phyloP scores from a whole-genome alignment of 192 early-diverging fungal genomes.

The Podila epicladia region DNA sequence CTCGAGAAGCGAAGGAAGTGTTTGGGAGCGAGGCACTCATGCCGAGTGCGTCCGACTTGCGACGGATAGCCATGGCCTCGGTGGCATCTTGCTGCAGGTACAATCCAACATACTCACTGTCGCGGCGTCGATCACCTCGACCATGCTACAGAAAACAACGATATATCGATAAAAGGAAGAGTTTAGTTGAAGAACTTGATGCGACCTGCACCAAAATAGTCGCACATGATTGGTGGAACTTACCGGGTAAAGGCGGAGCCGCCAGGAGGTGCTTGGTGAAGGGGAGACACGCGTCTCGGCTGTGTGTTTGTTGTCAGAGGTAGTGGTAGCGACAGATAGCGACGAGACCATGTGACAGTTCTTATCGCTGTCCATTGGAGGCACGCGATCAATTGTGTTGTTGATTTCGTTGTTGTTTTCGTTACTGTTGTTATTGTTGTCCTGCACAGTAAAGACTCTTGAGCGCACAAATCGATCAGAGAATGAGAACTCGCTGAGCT shows the following conservation, averaged over 20 bases:
- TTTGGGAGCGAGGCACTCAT: conserved; percentile 22
- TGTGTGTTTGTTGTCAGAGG: neutral
- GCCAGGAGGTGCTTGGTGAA: conserved; percentile 18
- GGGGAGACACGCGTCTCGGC: neutral
- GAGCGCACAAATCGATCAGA: conserved; percentile 50
- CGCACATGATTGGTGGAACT: neutral
- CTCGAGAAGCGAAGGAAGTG: conserved; percentile 7
- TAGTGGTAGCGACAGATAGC: conserved; percentile 1
- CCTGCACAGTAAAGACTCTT: conserved; percentile 28
- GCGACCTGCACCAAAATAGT: neutral
- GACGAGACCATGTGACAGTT: neutral
- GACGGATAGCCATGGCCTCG: conserved; percentile 4
- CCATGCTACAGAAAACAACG: conserved; percentile 21
- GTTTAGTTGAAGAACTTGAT: neutral
- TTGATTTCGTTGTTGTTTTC: neutral
- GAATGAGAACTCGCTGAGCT: conserved; percentile 49
- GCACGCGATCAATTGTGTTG: neutral
- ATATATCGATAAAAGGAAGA: too few relatives aligned
- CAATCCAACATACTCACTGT: conserved; percentile 42
- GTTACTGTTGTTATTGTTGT: neutral
- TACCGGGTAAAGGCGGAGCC: conserved; percentile 48
- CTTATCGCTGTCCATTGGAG: neutral
- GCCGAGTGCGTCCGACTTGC: neutral
- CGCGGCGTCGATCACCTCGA: conserved; percentile 46
- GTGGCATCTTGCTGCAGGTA: conserved; percentile 42